Evolutionary conservation across 2,329 filamentous ascomycete species (phyloP), one percentile per base, ranked within the genome.

Genomic region (Metarhizium rileyi): DNA sequence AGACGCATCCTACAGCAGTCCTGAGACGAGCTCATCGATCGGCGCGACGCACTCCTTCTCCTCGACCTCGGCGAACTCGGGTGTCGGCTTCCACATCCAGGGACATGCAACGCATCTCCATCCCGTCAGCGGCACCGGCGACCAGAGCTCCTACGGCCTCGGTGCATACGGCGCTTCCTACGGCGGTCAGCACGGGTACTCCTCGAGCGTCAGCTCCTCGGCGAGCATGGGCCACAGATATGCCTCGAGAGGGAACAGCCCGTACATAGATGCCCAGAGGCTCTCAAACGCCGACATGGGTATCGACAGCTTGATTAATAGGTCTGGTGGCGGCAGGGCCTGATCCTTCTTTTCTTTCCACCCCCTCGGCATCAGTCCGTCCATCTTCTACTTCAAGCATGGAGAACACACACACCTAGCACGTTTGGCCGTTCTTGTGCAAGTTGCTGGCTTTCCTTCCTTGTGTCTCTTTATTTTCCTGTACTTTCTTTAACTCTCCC

Each of bases 271-370:
- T 54, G 65, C 67, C 8, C 70, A 72, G 55, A 65, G 78, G 40
- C 66, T 80, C 49, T 69, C 78, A 5, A 77, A 75, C 54, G 73
- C 75, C 45, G 78, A 81, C 56, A 81, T 83, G 77, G 77, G 76
- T 23, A 81, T 83, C 56, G 74, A 75, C 47, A 69, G 75, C 46
- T 74, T 82, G 51, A 78, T 82, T 56, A 78, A 81, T 62, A 70
- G 75, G 23, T 68, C 73, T 14, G 60, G 63, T 8, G 60, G 64
- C 33, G 58, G 60, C 23, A 57, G 59, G 28, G 55, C 44, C 40
- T 28, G 8, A 47, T 23, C 22, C 30, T 44, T 14, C 41, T 23
- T 43, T 49, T 14, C n/a, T 7, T 12, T 40, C 22, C n/a, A 36
- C 12, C n/a, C n/a, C n/a, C n/a, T n/a, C n/a, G n/a, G n/a, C n/a